phyloP scores from a whole-genome alignment of 2,329 filamentous ascomycete genomes.

The Madurella mycetomatis region DNA sequence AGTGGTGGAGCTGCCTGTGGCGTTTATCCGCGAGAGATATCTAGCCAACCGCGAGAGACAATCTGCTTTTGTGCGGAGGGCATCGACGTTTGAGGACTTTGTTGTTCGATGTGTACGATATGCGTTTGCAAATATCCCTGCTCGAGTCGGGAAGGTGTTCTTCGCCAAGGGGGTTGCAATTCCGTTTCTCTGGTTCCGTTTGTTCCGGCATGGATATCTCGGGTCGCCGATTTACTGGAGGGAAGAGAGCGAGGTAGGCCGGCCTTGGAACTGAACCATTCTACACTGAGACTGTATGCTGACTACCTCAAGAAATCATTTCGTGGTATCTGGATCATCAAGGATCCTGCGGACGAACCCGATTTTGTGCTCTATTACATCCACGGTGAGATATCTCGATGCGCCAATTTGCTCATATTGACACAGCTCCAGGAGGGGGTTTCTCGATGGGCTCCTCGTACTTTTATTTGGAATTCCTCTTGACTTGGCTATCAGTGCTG shows the following conservation, averaged over 20 bases:
- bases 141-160: constrained; percentile 67
- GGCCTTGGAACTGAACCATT: not conserved
- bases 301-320: constrained; percentile 39
- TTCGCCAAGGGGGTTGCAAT: constrained; percentile 69
- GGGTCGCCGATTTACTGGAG: constrained; percentile 60
- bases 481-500: constrained; percentile 66
- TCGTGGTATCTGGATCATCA: constrained; percentile 65
- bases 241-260: constrained; percentile 46
- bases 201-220: constrained; percentile 67
- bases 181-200: constrained; percentile 70
- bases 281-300: not conserved
- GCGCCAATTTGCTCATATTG: constrained; percentile 15
- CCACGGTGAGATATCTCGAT: constrained; percentile 53
- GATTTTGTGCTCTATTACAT: constrained; percentile 80
- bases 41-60: constrained; percentile 40
- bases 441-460: constrained; percentile 78
- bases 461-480: constrained; percentile 81
- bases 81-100: constrained; percentile 71
- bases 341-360: constrained; percentile 55
- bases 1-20: constrained; percentile 56
- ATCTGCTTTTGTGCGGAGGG: constrained; percentile 61
- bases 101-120: constrained; percentile 74
- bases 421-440: constrained; percentile 58
- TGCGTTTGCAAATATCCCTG: constrained; percentile 68
- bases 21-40: constrained; percentile 56